phyloP scores from a whole-genome alignment of 2,329 filamentous ascomycete species.

The Phoma herbarum region DNA sequence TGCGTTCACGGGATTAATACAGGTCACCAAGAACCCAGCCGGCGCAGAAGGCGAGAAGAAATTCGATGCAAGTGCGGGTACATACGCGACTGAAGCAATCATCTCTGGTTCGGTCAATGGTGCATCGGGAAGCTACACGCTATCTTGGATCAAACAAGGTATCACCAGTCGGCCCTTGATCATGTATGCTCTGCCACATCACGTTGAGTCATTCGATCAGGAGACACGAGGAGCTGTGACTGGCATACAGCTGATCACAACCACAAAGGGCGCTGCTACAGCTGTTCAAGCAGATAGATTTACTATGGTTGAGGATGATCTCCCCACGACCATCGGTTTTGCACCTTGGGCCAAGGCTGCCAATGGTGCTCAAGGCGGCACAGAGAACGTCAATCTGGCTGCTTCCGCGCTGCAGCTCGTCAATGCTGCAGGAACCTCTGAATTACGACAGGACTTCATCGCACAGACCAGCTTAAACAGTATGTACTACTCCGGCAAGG shows the following conservation, averaged over 20 bases:
- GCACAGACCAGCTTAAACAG: constrained; percentile 80
- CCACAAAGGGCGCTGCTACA: constrained; percentile 84
- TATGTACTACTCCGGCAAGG: constrained; percentile 88
- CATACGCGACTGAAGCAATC: constrained; percentile 72
- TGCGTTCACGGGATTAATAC: constrained; percentile 79
- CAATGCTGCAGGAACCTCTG: constrained; percentile 68
- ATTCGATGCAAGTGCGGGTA: constrained; percentile 79
- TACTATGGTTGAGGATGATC: constrained; percentile 75
- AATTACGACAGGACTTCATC: constrained; percentile 79
- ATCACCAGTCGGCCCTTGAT: constrained; percentile 65
- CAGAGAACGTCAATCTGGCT: constrained; percentile 51
- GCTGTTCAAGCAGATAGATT: constrained; percentile 62
- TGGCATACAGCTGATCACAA: constrained; percentile 73
- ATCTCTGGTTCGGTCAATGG: constrained; percentile 56
- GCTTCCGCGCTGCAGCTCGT: constrained; percentile 66
- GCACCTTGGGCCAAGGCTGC: constrained; percentile 74
- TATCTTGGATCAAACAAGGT: constrained; percentile 77
- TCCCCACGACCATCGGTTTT: constrained; percentile 80
- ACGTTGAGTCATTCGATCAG: constrained; percentile 76
- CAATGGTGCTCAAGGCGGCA: constrained; percentile 48
- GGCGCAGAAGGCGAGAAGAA: constrained; percentile 66
- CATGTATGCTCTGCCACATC: constrained; percentile 93
- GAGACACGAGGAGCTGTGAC: constrained; percentile 60
- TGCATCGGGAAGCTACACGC: constrained; percentile 72
- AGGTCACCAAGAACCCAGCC: constrained; percentile 80